Percentiles rank a stretch among this genome's conserved stretches.
Evolutionary conservation across 2,329 filamentous ascomycete species (phyloP).

Genomic region (Cladosporium sp.): DNA sequence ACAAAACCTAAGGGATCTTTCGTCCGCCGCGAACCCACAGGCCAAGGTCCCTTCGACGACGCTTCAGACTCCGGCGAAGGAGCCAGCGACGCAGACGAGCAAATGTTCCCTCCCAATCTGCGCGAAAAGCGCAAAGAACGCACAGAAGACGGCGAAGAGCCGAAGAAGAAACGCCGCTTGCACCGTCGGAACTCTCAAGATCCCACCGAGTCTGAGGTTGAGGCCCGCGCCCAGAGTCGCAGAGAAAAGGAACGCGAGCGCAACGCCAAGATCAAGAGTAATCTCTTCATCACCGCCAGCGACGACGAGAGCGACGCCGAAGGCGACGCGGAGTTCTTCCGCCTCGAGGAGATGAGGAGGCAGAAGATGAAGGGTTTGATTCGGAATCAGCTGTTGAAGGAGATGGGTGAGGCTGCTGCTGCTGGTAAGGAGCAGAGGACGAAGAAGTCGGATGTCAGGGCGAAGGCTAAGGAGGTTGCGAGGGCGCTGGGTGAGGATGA

Average conservation of each 20-base stretch:
- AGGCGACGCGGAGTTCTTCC: slow-evolving; percentile 70
- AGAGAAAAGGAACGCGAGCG: slow-evolving; percentile 71
- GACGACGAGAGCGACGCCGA: slow-evolving; percentile 88
- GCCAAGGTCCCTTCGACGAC: slow-evolving; percentile 65
- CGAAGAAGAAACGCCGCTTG: slow-evolving; percentile 57
- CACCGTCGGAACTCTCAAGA: slow-evolving; percentile 47
- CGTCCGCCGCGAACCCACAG: slow-evolving; percentile 48
- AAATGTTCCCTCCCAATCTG: slow-evolving; percentile 29
- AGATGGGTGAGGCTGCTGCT: slow-evolving; percentile 27
- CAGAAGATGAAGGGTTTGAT: slow-evolving; percentile 50
- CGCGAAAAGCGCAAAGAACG: slow-evolving; percentile 22
- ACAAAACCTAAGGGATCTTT: slow-evolving; percentile 63
- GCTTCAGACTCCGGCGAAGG: slow-evolving; percentile 48
- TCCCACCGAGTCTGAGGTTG: slow-evolving; percentile 40
- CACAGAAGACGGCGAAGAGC: slow-evolving; percentile 43
- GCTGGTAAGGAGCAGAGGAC: slow-evolving; percentile 26
- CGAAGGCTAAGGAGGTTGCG: slow-evolving; percentile 17
- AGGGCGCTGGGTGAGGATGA: slow-evolving; percentile 16
- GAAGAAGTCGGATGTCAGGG: slow-evolving; percentile 17
- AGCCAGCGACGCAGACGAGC: slow-evolving; percentile 21
- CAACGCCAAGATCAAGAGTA: slow-evolving; percentile 74
- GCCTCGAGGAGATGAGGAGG: slow-evolving; percentile 63
- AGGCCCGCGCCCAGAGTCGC: slow-evolving; percentile 57
- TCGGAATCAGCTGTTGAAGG: slow-evolving; percentile 42
- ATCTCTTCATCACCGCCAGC: slow-evolving; percentile 71